Evolutionary conservation across 805 yeast genomes (phyloP), one percentile per base, ranked within the genome.

Genomic region (Blastobotrys parvus): DNA sequence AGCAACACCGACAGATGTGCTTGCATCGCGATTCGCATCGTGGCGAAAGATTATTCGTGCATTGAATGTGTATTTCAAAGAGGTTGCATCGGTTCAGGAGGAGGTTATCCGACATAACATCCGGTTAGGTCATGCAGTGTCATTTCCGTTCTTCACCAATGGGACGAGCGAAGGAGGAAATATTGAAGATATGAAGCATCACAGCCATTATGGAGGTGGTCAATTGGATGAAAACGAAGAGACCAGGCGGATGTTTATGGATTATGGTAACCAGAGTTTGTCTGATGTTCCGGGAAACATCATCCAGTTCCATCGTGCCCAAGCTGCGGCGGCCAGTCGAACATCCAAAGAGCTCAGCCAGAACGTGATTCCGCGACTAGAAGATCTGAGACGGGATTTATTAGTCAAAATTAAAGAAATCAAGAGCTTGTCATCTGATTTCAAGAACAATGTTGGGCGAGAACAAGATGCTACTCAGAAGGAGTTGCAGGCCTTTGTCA

Each of bases 351-450:
- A 80, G 55, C 64, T 83, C 58, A 77, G 66, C 55, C 70, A 67
- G 54, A 72, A 72, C 60, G 72, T 80, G 4, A 72, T 82, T 34
- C 86, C 86, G 35, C 68, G 86, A 38, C 63, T 83, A 34, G 85
- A 77, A 52, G 82, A 77, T 50, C 65, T 83, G 47, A 72, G 80
- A 51, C 74, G 84, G 47, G 97, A 90, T 62, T 66, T 90, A 49
- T 64, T 81, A 45, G 78, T 84, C 41, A 88, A 89, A 57, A 87
- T 90, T 49, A 84, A 83, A 61, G 97, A 88, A 61, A 89, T 88
- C 54, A 82, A 78, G 59, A 75, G 82, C 33, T 66, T 89, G 46
- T 81, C 82, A 52, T 78, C 86, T 34, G 97, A 90, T 63, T 90
- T 92, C 68, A 82, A 80, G 52, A 85, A 82, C 59, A 74, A 77